Conservation (phyloP, 768 basidiomycete species). For the Termitomyces heimii region DNA sequence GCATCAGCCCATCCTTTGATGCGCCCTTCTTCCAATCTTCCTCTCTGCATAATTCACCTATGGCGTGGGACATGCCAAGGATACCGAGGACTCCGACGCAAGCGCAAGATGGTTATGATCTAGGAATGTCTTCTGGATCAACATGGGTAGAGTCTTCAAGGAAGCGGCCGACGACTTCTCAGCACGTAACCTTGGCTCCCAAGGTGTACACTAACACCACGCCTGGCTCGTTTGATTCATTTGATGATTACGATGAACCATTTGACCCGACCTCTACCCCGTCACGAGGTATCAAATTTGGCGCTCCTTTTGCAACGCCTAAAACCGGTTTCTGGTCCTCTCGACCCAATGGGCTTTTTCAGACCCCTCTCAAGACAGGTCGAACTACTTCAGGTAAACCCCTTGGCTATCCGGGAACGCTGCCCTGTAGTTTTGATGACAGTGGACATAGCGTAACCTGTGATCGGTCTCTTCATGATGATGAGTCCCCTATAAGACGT, state of each 20-base stretch:
- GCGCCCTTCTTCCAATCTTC: slow-evolving; percentile 55
- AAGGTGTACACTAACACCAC: slow-evolving; percentile 32
- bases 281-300: slow-evolving; percentile 69
- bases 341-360: slow-evolving; percentile 38
- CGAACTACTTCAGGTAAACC: slow-evolving; percentile 21
- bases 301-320: slow-evolving; percentile 54
- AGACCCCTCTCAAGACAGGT: slow-evolving; percentile 42
- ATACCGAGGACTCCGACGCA: slow-evolving; percentile 48
- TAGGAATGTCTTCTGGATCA: slow-evolving; percentile 25
- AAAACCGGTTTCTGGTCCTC: slow-evolving; percentile 46
- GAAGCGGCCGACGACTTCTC: slow-evolving; percentile 52
- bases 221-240: slow-evolving; percentile 30
- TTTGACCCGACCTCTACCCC: slow-evolving; percentile 81
- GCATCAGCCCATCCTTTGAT: slow-evolving; percentile 37
- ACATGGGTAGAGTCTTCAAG: slow-evolving; percentile 48
- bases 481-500: slow-evolving; percentile 53
- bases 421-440: slow-evolving; percentile 25
- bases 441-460: slow-evolving; percentile 19
- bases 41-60: slow-evolving; percentile 49
- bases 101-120: slow-evolving; percentile 19
- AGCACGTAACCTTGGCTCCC: slow-evolving; percentile 28
- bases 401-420: slow-evolving; percentile 21
- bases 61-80: slow-evolving; percentile 38
- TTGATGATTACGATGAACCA: slow-evolving; percentile 39
- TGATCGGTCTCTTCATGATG: slow-evolving; percentile 24